Conservation (phyloP, 345 rosid genomes). For the Salix dunnii region DNA sequence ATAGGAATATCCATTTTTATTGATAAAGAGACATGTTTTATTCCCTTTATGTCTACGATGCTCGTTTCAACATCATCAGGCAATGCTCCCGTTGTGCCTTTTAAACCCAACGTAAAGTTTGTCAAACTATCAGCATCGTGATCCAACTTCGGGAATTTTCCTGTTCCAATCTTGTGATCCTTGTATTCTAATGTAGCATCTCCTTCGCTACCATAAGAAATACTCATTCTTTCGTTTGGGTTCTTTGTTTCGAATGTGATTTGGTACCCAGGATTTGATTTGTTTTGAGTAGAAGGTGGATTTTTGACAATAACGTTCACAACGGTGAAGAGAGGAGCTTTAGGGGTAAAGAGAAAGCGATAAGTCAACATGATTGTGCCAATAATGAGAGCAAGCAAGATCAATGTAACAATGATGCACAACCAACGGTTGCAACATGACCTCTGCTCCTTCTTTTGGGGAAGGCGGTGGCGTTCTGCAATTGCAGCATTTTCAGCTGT, state of each 20-base stretch:
- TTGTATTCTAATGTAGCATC: constrained; percentile 30
- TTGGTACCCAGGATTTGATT: background rate
- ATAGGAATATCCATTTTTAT: constrained; percentile 26
- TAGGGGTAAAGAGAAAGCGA: constrained; percentile 17
- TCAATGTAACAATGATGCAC: constrained; percentile 23
- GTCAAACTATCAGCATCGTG: constrained; percentile 25
- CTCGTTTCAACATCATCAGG: background rate
- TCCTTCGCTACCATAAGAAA: constrained; percentile 28
- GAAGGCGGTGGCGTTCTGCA: constrained; percentile 35
- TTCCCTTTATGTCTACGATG: constrained; percentile 13
- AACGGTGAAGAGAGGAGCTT: constrained; percentile 24
- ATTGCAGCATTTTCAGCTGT: constrained; percentile 53
- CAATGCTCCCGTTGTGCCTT: background rate
- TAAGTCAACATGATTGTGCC: constrained; percentile 16
- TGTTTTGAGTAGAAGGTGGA: background rate
- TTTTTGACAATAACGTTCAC: constrained; percentile 11
- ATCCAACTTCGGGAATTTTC: constrained; percentile 29
- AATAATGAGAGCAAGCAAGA: constrained; percentile 13
- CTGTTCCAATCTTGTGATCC: constrained; percentile 36
- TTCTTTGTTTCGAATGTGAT: constrained; percentile 35
- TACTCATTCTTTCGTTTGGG: constrained; percentile 30
- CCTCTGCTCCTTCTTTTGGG: constrained; percentile 4
- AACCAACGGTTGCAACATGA: constrained; percentile 14
- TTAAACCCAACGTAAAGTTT: background rate
- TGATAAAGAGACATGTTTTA: constrained; percentile 19